Evolutionary conservation across 176 grass and related monocot genomes (phyloP), one percentile per base, ranked within the genome.

Genomic region (Bonia amplexicaulis): DNA sequence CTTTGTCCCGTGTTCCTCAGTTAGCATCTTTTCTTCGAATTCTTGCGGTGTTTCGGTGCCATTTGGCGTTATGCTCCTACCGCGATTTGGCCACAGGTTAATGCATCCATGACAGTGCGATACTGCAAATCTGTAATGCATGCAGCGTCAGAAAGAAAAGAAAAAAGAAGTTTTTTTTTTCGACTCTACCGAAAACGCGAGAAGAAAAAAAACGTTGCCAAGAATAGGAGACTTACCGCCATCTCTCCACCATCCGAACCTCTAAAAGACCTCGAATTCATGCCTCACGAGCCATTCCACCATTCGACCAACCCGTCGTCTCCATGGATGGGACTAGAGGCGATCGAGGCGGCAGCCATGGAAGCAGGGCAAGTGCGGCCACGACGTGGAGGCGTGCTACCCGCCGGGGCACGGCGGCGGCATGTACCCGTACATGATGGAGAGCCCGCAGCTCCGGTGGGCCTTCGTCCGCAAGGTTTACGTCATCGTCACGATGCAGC

Each of bases 381-480:
- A 82, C 41, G 89, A 94, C 84, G 37, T 87, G 23, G 92, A 91
- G 89, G 66, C 76, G 29, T 76, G 87, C 64, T 61, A 77, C 47
- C 84, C 84, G 47, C 45, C 45, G 45, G 64, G 33, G 29, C 16
- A 25, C 49, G 70, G 1, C 46, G 80, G 78, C 4, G 22, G 46
- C 25, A 15, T 69, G 68, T 92, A 87, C 65, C 91, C 91, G 1
- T 41, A 88, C 93, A 90, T 95, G 93, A 88, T 74, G 17, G 86
- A 95, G 80, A 90, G 42, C 70, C 88, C 93, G 33, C 82, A 87
- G 90, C 45, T 92, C 3, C 93, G 90, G 66, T 95, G 93, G 93
- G 90, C 83, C 63, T 92, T 95, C 93, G 78, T 95, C 80, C 93
- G 90, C 71, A 95, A 95, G 90, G 86, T 95, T 27, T 92, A 95